Evolutionary conservation across 768 basidiomycete genomes (phyloP).

Genomic region (Ephemerocybe angulata): DNA sequence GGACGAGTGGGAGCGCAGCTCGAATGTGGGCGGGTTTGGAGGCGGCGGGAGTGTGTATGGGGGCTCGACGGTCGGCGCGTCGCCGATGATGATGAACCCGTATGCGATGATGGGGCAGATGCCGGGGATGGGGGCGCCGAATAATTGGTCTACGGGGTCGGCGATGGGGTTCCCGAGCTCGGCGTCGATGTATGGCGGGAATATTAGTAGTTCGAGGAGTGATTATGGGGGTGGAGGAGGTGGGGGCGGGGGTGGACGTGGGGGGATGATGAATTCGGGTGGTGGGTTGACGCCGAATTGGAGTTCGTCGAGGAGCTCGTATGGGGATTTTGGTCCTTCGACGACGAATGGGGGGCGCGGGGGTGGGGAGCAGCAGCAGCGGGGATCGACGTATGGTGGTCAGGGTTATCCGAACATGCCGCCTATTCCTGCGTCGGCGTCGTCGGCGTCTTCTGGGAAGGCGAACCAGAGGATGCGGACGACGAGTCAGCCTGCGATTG

Average conservation of each 20-base stretch:
- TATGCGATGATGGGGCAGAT: constrained; percentile 28
- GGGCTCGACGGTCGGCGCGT: constrained; percentile 25
- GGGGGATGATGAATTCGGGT: constrained; percentile 40
- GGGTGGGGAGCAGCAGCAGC: constrained; percentile 3
- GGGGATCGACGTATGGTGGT: constrained; percentile 19
- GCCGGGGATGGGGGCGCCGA: constrained; percentile 38
- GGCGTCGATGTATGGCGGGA: constrained; percentile 57
- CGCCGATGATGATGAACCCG: constrained; percentile 18
- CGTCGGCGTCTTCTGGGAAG: constrained; percentile 4
- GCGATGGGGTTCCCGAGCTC: constrained; percentile 49
- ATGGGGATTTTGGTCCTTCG: constrained; percentile 61
- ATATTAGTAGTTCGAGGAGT: constrained; percentile 50
- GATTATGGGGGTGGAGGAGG: constrained; percentile 55
- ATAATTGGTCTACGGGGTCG: constrained; percentile 44
- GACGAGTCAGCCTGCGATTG: constrained; percentile 43
- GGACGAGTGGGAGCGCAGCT: constrained; percentile 87
- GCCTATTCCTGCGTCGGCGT: constrained; percentile 28
- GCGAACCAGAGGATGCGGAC: constrained; percentile 31
- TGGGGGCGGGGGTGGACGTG: constrained; percentile 33
- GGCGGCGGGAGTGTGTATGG: constrained; percentile 49
- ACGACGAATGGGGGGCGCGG: constrained; percentile 7
- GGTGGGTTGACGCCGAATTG: constrained; percentile 42
- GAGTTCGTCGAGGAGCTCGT: constrained; percentile 60
- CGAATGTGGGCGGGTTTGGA: constrained; percentile 43
- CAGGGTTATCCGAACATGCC: constrained; percentile 41